Base-by-base conservation (phyloP, 768 basidiomycete species). In the Calocera cornea region DNA sequence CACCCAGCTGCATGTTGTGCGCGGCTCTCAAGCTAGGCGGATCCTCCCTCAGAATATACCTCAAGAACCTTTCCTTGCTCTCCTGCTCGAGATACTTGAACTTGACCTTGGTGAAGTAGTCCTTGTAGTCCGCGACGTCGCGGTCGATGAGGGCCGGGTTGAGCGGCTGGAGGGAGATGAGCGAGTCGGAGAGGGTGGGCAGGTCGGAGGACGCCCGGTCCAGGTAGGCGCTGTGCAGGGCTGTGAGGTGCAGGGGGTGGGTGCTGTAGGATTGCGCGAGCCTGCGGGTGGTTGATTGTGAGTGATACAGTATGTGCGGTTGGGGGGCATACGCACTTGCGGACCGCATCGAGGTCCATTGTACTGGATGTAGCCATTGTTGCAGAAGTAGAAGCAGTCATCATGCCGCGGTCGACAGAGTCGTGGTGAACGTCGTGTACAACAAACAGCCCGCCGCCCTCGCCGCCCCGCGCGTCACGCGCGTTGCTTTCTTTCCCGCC, bases 71-170 rank as follows among this genome's bases (percentile, higher is more conserved):
- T 72, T 91, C 86, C 74, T 95, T 95, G 1, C 93, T 90, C 71
- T 92, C 90, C 75, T 92, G 90, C 72, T 95, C 91, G 19, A 93
- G 78, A 73, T 92, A 93, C 70, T 90, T 88, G 73, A 91, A 92
- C 76, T 95, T 95, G 31, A 94, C 83, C 72, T 90, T 90, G 27
- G 87, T 82, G 22, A 92, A 79, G 71, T 47, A 47, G 44, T 47
- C 44, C 19, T 47, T 11, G 65, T 64, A 14, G 27, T 38, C 16
- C 67, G 67, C 27, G 24, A 31, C 34, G 67, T 63, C 47, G 24
- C 50, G 0, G 22, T 2, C n/a, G 44, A 47, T 47, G 8, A 47
- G 44, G 44, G 19, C 24, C 19, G 44, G 44, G 44, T 47, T 47
- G 19, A 47, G 44, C 44, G 44, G 44, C 44, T 47, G 44, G 44